Evolutionary conservation across 805 yeast species (phyloP).

Genomic region (Candida golubevii): DNA sequence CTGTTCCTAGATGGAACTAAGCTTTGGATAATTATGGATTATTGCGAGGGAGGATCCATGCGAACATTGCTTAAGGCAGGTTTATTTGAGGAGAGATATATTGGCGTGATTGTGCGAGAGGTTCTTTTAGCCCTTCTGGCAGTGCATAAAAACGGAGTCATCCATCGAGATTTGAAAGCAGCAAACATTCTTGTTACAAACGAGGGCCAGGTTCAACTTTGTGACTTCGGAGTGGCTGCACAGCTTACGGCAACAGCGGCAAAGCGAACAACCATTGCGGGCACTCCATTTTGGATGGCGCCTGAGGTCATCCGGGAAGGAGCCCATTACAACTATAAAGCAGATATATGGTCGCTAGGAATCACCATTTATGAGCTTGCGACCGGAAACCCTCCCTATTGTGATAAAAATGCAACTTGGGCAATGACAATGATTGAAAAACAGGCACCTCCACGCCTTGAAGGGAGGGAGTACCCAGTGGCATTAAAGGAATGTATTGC

Average conservation of each 20-base stretch:
- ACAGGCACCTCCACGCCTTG: constrained; percentile 90
- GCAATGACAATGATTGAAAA: constrained; percentile 93
- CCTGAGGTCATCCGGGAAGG: constrained; percentile 97
- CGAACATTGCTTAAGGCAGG: constrained; percentile 87
- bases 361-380: constrained; percentile 92
- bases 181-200: constrained; percentile 88
- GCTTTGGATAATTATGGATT: constrained; percentile 96
- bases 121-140: constrained; percentile 68
- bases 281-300: constrained; percentile 98
- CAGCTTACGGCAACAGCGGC: constrained; percentile 69
- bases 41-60: constrained; percentile 94
- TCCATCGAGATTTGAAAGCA: constrained; percentile 94
- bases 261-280: constrained; percentile 92
- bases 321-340: constrained; percentile 79
- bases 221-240: constrained; percentile 99
- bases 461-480: constrained; percentile 78
- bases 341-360: constrained; percentile 97
- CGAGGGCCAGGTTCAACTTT: constrained; percentile 84
- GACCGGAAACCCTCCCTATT: constrained; percentile 96
- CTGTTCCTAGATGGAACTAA: constrained; percentile 84
- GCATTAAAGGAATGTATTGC: constrained; percentile 85
- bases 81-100: constrained; percentile 74
- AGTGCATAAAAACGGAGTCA: constrained; percentile 86
- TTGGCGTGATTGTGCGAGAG: constrained; percentile 83
- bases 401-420: constrained; percentile 90